Conservation (phyloP, 2,329 filamentous ascomycete genomes). For the Zasmidium cellare region DNA sequence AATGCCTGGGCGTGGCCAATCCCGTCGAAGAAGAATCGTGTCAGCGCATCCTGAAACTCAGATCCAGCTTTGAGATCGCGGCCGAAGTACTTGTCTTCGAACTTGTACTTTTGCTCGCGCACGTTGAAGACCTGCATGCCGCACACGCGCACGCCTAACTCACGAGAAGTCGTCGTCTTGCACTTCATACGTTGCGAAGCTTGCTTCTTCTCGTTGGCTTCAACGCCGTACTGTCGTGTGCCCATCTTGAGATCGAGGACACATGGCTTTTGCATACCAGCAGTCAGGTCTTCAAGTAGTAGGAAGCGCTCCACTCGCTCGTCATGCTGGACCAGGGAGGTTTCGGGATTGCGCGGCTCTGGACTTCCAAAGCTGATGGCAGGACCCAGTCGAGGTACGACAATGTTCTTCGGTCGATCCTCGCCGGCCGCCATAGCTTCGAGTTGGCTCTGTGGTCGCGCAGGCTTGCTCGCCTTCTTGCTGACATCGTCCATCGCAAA, state of each 20-base stretch:
- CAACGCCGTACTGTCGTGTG: slow-evolving; percentile 92
- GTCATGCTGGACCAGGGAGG: slow-evolving; percentile 48
- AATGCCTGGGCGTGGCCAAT: slow-evolving; percentile 76
- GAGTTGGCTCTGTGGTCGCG: neutral
- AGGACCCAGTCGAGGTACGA: slow-evolving; percentile 24
- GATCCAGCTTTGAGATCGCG: slow-evolving; percentile 81
- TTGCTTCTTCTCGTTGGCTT: slow-evolving; percentile 88
- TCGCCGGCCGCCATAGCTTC: neutral
- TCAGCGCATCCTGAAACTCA: slow-evolving; percentile 86
- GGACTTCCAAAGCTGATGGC: slow-evolving; percentile 30
- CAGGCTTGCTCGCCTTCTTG: slow-evolving; percentile 11
- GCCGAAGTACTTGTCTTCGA: slow-evolving; percentile 97
- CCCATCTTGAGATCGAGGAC: slow-evolving; percentile 99
- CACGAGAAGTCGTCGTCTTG: slow-evolving; percentile 83
- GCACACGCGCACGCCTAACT: slow-evolving; percentile 89
- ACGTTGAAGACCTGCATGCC: slow-evolving; percentile 96
- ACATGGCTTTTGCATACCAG: slow-evolving; percentile 93
- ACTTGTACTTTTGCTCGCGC: slow-evolving; percentile 79
- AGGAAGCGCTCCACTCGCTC: slow-evolving; percentile 87
- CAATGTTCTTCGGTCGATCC: neutral
- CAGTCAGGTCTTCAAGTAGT: slow-evolving; percentile 88
- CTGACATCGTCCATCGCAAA: slow-evolving; percentile 65
- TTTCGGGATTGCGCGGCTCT: slow-evolving; percentile 43
- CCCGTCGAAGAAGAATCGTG: slow-evolving; percentile 87
- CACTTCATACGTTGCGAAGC: slow-evolving; percentile 92